Evolutionary conservation across 2,329 filamentous ascomycete genomes (phyloP).

Genomic region (Claviceps digitariae): DNA sequence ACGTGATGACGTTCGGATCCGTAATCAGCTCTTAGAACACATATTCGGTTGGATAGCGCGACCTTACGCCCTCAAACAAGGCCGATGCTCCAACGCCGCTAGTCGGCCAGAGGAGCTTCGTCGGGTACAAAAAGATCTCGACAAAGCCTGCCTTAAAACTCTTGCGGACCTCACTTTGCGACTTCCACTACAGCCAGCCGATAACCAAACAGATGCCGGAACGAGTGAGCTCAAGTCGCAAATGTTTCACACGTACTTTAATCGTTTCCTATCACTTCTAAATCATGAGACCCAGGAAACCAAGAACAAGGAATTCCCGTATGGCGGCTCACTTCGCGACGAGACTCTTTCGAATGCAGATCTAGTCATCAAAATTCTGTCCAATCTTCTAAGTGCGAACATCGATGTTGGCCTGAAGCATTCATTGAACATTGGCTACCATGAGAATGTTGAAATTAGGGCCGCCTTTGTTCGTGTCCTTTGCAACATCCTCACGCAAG

Average conservation of each 20-base stretch:
- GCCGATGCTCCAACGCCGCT: constrained; percentile 15
- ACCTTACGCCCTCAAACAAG: constrained; percentile 34
- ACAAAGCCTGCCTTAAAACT: constrained; percentile 50
- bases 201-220: constrained; percentile 51
- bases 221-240: constrained; percentile 56
- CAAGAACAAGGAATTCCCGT: constrained; percentile 12
- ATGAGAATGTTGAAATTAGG: constrained; percentile 55
- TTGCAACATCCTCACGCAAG: constrained; percentile 58
- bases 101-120: constrained; percentile 42
- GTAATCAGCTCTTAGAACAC: constrained; percentile 55
- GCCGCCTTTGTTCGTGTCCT: constrained; percentile 58
- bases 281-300: constrained; percentile 41
- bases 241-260: constrained; percentile 61
- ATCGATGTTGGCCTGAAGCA: constrained; percentile 60
- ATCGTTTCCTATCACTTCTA: constrained; percentile 51
- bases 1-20: constrained; percentile 53
- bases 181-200: constrained; percentile 50
- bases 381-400: constrained; percentile 56
- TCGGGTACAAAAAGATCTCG: constrained; percentile 50
- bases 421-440: constrained; percentile 56
- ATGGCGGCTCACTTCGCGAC: constrained; percentile 31
- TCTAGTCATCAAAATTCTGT: constrained; percentile 52
- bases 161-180: constrained; percentile 54
- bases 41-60: constrained; percentile 57
- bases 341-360: constrained; percentile 44